Base-by-base conservation (phyloP, 2,329 filamentous ascomycete species). In the Xylariales sp. region DNA sequence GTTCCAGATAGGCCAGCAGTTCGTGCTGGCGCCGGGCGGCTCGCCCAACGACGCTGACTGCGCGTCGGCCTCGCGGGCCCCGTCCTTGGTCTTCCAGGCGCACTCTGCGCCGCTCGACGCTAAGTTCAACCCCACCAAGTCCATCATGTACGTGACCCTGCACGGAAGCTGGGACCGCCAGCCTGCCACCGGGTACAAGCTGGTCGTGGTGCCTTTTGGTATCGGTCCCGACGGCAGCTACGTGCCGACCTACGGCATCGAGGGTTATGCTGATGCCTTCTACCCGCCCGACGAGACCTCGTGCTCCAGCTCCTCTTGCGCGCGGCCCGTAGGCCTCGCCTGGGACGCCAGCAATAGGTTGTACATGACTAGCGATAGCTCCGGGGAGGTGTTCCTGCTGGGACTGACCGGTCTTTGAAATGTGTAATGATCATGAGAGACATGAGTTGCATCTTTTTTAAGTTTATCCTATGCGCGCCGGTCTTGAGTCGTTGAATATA, bases 31-130 rank as follows among this genome's bases (percentile, higher is more conserved):
- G 2, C 53, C 53, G 15, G 52, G 43, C 42, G 29, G 41, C 34
- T 45, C 47, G 4, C 53, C 56, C 38, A 42, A 51, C 44, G 55
- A 59, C 35, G 40, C 37, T 5, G 47, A 38, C 4, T 58, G 55
- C 25, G 33, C 39, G 12, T 29, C 35, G 12, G 16, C 43, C 5
- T 55, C 54, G 6, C 39, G 33, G 27, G 44, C 59, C 15, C 65
- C 79, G 56, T 17, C 69, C 1, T 60, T 84, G 20, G 69, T 68
- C 34, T 58, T 62, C 39, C 62, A 71, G 28, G 73, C 78, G 2
- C 81, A 85, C 48, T 76, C 70, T 57, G 79, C 80, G 1, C 81
- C 81, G 1, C 61, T 84, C 3, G 78, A 82, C 47, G 70, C 81
- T 51, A 75, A 76, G 47, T 84, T 84, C 61, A 76, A 70, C 16